These are phyloP conservation scores for Huntiella abstrusa DNA, from an alignment of 2,329 filamentous ascomycete genomes.

Conservation along the genomic window DNA sequence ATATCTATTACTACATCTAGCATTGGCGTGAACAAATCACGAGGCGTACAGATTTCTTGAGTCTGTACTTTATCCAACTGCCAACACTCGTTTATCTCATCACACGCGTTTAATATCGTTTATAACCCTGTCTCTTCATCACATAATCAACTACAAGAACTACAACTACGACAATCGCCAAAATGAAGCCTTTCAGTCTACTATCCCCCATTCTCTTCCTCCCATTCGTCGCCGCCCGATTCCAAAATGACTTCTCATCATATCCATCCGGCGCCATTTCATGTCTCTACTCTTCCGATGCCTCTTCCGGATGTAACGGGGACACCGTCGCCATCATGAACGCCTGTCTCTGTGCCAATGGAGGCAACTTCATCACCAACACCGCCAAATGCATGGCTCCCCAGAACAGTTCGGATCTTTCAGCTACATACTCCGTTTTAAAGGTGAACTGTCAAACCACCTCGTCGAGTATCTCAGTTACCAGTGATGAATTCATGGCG, in stretches of 20 bases:
- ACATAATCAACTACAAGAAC: neutral
- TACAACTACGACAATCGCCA: too few species aligned
- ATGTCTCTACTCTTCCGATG: conserved; percentile 26
- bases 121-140: neutral
- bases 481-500: conserved; percentile 23
- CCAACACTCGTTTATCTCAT: neutral
- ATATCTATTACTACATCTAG: too few species aligned
- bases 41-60: neutral
- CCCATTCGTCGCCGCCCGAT: conserved; percentile 12
- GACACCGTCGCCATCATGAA: conserved; percentile 24
- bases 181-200: conserved; percentile 14
- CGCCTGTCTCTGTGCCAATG: conserved; percentile 30
- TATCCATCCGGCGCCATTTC: conserved; percentile 18
- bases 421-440: conserved; percentile 26
- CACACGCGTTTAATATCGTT: neutral
- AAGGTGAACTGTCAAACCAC: conserved; percentile 25
- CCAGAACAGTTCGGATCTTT: conserved; percentile 19
- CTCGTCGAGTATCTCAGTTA: conserved; percentile 24
- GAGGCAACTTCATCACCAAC: conserved; percentile 28
- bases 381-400: conserved; percentile 27
- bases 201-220: conserved; percentile 15
- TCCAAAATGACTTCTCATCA: conserved; percentile 19
- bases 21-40: too few species aligned
- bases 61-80: neutral
- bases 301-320: conserved; percentile 23